Evolutionary conservation across 495 filamentous ascomycete genomes (phyloP).

Genomic region (Penicillium herquei): DNA sequence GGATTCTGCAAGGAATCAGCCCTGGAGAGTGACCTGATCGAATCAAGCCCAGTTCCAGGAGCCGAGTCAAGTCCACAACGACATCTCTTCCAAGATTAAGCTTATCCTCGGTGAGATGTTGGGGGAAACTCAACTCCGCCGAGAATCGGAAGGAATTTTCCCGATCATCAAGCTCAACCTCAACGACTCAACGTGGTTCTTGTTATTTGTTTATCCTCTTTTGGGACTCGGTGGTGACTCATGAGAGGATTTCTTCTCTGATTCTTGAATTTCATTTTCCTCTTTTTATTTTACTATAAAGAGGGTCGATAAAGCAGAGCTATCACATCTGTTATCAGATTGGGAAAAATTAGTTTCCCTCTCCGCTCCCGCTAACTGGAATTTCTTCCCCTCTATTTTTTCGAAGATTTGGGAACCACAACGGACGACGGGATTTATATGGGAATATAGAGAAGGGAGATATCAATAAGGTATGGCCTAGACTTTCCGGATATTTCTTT

Average conservation of each 20-base stretch:
- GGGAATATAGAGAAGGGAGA: no score
- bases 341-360: not conserved
- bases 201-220: not conserved
- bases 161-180: not conserved
- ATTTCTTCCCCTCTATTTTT: constrained; percentile 11
- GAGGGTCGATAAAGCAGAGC: not conserved
- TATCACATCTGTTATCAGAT: not conserved
- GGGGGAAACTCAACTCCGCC: not conserved
- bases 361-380: constrained; percentile 10
- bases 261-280: not conserved
- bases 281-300: not conserved
- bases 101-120: not conserved
- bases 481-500: no score
- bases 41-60: no score
- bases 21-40: no score
- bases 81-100: not conserved
- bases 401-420: not conserved
- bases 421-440: no score
- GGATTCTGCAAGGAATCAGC: no score
- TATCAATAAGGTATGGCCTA: no score
- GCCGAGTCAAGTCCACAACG: no score
- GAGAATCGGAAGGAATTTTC: not conserved
- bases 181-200: not conserved
- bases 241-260: not conserved
- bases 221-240: no score